Base-by-base conservation (phyloP, 331 rosid species). In the Spiraea crenata region DNA sequence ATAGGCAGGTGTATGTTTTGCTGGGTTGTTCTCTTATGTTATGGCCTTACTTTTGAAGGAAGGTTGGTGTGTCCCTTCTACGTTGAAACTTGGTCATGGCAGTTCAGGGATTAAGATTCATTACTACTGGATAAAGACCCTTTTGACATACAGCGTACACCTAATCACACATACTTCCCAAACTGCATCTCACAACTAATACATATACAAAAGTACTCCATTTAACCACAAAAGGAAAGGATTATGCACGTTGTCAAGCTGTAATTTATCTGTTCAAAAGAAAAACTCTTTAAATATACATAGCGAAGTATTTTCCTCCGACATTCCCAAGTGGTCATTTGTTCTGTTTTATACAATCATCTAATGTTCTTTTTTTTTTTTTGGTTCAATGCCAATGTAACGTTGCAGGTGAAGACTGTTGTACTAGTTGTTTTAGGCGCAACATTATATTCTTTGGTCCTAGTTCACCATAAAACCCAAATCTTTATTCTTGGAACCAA, bases 351-450 rank as follows among this genome's bases (percentile, higher is more conserved):
- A 17, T 25, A 13, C 40, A 2, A 64, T 42, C 19, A 8, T 44
- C 42, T 19, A 63, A 17, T 11, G 12, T 64, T 11, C n/a, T 5
- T 5, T 2, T 35, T 3, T 7, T 45, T 31, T 52, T 19, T 7
- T 52, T 52, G 8, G 9, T 52, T n/a, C 17, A 52, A 56, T 11
- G 61, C 39, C 61, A 11, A 56, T 56, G 40, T 56, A 6, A 65
- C 62, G 17, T 54, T 46, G 50, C 76, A 67, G 78, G 65, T 76
- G 83, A 42, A 80, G 76, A 73, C 45, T 61, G 77, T 78, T 67
- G 49, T 74, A 76, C 70, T 54, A 83, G 78, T 84, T 74, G 73
- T 69, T 89, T 86, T 81, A 86, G 95, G 96, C 89, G 63, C 81
- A 82, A 58, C 86, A 59, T 77, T 83, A 72, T 81, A 78, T 81